A percentile compares a stretch with the other conserved stretches of the same genome.
phyloP scores from a whole-genome alignment of 176 grass and related monocot species.

The Triticum timopheevii region DNA sequence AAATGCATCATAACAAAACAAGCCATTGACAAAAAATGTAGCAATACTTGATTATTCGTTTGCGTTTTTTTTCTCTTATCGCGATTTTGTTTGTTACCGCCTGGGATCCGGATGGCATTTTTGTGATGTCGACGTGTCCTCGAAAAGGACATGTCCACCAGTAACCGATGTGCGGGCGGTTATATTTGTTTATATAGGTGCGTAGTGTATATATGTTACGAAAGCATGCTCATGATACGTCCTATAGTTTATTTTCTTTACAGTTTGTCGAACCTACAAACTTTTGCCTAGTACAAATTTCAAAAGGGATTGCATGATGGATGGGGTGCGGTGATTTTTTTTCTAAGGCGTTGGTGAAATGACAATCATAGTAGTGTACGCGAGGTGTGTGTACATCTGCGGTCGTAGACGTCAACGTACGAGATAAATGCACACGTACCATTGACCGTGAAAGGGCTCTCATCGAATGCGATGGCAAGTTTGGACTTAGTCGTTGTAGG shows the following conservation, averaged over 20 bases:
- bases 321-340: no score
- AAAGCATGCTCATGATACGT: background rate
- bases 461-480: background rate
- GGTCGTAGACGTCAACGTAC: background rate
- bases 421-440: background rate
- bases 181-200: no score
- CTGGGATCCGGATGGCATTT: background rate
- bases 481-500: background rate
- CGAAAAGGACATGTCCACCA: background rate
- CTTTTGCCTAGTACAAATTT: background rate
- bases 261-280: background rate
- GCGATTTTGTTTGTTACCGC: background rate
- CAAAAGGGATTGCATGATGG: background rate
- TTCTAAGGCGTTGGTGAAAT: background rate
- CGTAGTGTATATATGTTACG: background rate
- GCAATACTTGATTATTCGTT: no score
- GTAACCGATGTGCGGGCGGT: background rate
- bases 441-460: background rate
- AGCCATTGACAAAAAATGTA: no score
- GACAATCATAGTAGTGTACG: background rate
- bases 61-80: background rate
- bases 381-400: background rate
- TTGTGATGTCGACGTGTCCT: background rate
- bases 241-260: background rate
- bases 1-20: no score